Conservation (phyloP, 768 basidiomycete species). For the Royoungia palumana region DNA sequence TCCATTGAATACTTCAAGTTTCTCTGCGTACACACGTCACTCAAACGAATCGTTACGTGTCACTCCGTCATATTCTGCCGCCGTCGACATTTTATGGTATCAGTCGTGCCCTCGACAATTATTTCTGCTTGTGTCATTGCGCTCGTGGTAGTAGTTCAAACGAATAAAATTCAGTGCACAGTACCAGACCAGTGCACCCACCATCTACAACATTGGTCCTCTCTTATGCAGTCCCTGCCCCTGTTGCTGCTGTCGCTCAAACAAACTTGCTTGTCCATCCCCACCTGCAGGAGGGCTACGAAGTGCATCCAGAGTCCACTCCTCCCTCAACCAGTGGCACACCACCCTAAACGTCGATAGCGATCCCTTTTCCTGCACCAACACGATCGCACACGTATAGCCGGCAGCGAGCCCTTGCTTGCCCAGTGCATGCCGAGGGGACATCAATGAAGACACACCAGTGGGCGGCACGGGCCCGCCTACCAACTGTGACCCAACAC, state of each 20-base stretch:
- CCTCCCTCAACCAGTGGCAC: slow-evolving; percentile 66
- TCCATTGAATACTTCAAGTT: too few relatives aligned
- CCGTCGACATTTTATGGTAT: too few relatives aligned
- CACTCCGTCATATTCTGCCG: too few relatives aligned
- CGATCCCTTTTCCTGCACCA: slow-evolving; percentile 90
- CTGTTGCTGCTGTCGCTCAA: slow-evolving; percentile 40
- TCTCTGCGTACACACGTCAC: too few relatives aligned
- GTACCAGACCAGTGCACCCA: slow-evolving; percentile 6
- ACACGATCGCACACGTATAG: slow-evolving; percentile 64
- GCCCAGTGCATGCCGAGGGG: slow-evolving; percentile 27
- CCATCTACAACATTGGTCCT: slow-evolving; percentile 28
- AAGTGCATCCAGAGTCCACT: slow-evolving; percentile 52
- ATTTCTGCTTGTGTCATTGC: too few relatives aligned
- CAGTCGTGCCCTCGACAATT: too few relatives aligned
- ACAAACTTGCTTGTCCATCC: slow-evolving; percentile 36
- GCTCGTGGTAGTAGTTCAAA: background rate
- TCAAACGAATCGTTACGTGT: too few relatives aligned
- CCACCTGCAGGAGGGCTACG: slow-evolving; percentile 22
- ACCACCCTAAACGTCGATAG: slow-evolving; percentile 79
- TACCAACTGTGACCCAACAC: background rate
- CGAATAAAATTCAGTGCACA: background rate
- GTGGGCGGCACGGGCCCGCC: slow-evolving; percentile 22
- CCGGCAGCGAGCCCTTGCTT: slow-evolving; percentile 24
- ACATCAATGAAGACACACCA: slow-evolving; percentile 21
- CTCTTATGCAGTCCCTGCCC: slow-evolving; percentile 17